Evolutionary conservation across 345 rosid species (phyloP).

Genomic region (Lenwebbia sp.): DNA sequence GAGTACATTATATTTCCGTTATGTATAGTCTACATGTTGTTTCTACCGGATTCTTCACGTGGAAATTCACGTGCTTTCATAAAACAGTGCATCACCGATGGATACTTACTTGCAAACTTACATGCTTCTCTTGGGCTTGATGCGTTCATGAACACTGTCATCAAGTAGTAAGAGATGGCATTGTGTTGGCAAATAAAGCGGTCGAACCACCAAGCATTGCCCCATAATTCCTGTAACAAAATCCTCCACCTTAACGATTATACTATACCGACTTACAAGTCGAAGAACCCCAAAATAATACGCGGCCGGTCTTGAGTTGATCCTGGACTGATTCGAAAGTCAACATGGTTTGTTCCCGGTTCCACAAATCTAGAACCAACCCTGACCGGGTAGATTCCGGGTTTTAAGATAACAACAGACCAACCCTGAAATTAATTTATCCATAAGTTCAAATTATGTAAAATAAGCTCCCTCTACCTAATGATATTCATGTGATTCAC

Average conservation of each 20-base stretch:
- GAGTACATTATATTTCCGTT: neutral
- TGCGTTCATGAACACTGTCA: constrained; percentile 79
- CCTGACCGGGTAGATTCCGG: neutral
- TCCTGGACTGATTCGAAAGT: neutral
- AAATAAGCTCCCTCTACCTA: neutral
- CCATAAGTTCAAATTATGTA: neutral
- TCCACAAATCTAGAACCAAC: neutral
- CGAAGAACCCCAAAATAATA: neutral
- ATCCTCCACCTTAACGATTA: neutral
- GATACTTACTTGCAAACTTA: neutral
- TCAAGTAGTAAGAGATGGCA: constrained; percentile 59
- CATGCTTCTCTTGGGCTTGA: constrained; percentile 93
- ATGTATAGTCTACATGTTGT: neutral
- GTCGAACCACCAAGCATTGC: constrained; percentile 90
- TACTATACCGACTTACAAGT: neutral
- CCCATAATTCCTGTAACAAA: constrained; percentile 76
- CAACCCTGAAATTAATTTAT: neutral
- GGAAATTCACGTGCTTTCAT: neutral
- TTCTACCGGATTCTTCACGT: neutral
- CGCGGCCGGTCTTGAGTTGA: neutral
- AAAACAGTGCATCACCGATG: neutral
- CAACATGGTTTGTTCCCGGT: too few relatives aligned
- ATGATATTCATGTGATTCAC: neutral
- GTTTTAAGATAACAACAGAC: neutral
- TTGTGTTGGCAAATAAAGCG: constrained; percentile 74